Base-by-base conservation (phyloP, 768 basidiomycete genomes). In the Psilocybe subaeruginosa region DNA sequence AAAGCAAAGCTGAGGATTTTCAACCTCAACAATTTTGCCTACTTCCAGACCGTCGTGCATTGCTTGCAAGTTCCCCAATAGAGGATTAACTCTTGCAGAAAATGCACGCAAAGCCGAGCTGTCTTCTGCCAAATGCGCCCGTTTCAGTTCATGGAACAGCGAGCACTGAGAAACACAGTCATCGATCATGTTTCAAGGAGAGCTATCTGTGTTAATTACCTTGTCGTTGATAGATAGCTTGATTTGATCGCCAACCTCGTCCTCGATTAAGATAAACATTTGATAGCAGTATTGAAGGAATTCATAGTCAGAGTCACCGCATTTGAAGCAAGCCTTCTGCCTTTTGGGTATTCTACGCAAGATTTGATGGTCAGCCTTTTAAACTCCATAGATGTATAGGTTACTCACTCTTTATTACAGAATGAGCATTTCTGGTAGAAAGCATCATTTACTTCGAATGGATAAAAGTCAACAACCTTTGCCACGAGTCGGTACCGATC, bases 401-500 rank as follows among this genome's bases (percentile, higher is more conserved):
- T 19, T 12, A 69, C 80, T 66, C 62, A 89, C 90, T 77, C 72
- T 54, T 74, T 67, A 7, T 80, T 66, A 71, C 90, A 91, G 3
- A 77, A 78, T 6, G 74, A 76, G 70, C 89, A 92, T 41, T 74
- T 73, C 37, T 82, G 72, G 27, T 76, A 73, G 37, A 82, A 78
- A 14, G 79, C 84, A 14, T 87, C 78, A 29, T 72, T 64, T 30
- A 89, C 66, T 30, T 77, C 67, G 33, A 78, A 73, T 0, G 90
- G 90, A 65, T 78, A 81, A 66, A 83, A 89, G 65, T 87, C 85
- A 8, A 83, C 66, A 2, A 81, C 78, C 17, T 81, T 82, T 5
- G 83, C 88, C 8, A 74, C 65, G 23, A 89, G 69, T 41, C 71
- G 76, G 59, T 80, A 83, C 45, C 70, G 75, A 14, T 70, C 71